These are phyloP conservation scores for Cicer chorassanicum DNA, from an alignment of 306 rosid genomes.

Conservation along the genomic window DNA sequence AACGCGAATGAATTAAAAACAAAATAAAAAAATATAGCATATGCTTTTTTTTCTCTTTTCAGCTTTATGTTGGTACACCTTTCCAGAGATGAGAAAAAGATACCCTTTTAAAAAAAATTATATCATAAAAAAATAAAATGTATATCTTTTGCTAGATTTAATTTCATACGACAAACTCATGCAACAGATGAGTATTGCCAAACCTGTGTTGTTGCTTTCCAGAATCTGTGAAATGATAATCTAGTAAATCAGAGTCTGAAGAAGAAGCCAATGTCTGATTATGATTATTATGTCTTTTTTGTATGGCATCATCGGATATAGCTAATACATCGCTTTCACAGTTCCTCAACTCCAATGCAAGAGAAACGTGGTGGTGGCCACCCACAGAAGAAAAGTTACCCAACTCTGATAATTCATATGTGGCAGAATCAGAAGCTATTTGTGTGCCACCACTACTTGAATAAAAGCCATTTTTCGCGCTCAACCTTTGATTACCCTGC, in stretches of 20 bases:
- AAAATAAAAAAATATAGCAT: constrained; percentile 37
- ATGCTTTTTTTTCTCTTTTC: constrained; percentile 36
- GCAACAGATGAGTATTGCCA: constrained; percentile 66
- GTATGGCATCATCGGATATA: constrained; percentile 49
- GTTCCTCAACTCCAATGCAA: constrained; percentile 82
- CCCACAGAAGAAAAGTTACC: constrained; percentile 55
- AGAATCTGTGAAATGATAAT: constrained; percentile 65
- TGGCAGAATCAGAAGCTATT: constrained; percentile 44
- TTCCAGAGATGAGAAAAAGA: constrained; percentile 14
- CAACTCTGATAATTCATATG: constrained; percentile 60
- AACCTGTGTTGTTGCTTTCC: constrained; percentile 77
- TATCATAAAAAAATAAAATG: neutral
- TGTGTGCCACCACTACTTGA: constrained; percentile 47
- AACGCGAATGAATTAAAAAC: constrained; percentile 51
- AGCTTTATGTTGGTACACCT: constrained; percentile 40
- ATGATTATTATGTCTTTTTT: constrained; percentile 42
- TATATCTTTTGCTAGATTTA: constrained; percentile 24
- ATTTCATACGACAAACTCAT: constrained; percentile 74
- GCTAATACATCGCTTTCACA: constrained; percentile 66
- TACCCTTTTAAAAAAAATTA: neutral
- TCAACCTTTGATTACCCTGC: constrained; percentile 53
- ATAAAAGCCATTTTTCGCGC: constrained; percentile 43
- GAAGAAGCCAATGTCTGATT: constrained; percentile 50
- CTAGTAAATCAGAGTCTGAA: constrained; percentile 60
- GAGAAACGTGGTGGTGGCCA: constrained; percentile 62